Conservation (phyloP, 805 yeast species). For the Saccharomyces jurei region DNA sequence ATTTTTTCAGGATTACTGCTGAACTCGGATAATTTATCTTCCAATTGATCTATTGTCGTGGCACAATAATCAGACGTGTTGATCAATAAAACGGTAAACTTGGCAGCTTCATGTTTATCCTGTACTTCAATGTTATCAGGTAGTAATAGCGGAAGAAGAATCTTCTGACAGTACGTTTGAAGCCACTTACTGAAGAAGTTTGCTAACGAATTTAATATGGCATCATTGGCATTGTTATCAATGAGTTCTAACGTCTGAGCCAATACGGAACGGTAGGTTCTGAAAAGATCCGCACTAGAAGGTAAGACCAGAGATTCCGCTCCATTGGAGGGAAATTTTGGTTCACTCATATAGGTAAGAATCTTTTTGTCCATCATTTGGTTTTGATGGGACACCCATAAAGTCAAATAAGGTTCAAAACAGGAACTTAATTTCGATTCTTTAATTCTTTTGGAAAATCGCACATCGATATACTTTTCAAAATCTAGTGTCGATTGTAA, state of each 20-base stretch:
- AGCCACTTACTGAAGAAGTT: conserved; percentile 61
- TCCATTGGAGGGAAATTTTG: conserved; percentile 43
- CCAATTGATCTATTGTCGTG: conserved; percentile 68
- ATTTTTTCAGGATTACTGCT: conserved; percentile 37
- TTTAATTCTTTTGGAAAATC: conserved; percentile 42
- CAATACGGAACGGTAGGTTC: conserved; percentile 63
- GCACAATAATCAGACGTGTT: conserved; percentile 89
- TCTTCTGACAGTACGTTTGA: conserved; percentile 45
- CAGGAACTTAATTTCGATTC: conserved; percentile 46
- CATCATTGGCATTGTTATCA: conserved; percentile 25
- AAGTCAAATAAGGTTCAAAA: conserved; percentile 75
- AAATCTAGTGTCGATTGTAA: conserved; percentile 76
- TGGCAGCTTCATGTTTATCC: conserved; percentile 51
- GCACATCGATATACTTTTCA: conserved; percentile 62
- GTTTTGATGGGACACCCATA: conserved; percentile 87
- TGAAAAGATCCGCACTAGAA: conserved; percentile 81
- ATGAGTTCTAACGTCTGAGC: conserved; percentile 57
- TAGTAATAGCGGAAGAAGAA: conserved; percentile 45
- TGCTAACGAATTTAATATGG: conserved; percentile 37
- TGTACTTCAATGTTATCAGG: conserved; percentile 30
- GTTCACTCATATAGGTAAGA: conserved; percentile 51
- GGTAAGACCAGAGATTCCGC: conserved; percentile 63
- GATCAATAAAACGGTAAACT: conserved; percentile 59
- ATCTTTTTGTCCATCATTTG: conserved; percentile 52
- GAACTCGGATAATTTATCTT: conserved; percentile 45